Evolutionary conservation across 306 rosid species (phyloP), one percentile per base, ranked within the genome.

Genomic region (Quillaja saponaria): DNA sequence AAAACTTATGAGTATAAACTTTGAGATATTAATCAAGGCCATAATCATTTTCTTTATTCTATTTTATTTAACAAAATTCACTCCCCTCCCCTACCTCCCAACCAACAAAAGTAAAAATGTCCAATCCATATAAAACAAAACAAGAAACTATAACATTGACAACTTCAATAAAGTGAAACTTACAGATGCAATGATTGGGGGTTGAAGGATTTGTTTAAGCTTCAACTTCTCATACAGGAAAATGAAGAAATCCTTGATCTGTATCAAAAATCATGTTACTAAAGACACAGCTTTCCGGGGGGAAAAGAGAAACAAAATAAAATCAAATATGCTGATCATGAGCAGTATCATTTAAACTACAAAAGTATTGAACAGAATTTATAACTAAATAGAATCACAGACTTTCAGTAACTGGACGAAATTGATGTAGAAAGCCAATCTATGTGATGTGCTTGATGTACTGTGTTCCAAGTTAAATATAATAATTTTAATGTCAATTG

Each of bases 121-220:
- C 31, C 31, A 2, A 25, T 25, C 31, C 31, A 12, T 63, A 44
- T 47, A 38, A 35, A 58, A 53, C 47, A 39, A 6, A 21, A 34
- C 52, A 40, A 52, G 5, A n/a, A 61, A 68, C 48, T 10, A 54
- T 40, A 66, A 4, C 10, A 49, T 62, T 35, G 40, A 25, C 4
- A 37, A 18, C 56, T 56, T 52, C 34, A 13, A 44, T 12, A 47
- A 63, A 13, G 62, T 48, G 52, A 75, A 56, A 66, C 97, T 89
- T 80, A 94, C 99, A 6, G 99, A 94, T 78, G 99, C 97, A 61
- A 94, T 78, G 19, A 94, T 94, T 73, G 99, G 95, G 42, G 99
- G 99, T 55, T 94, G 97, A 64, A 87, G 80, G 71, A 94, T 79
- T 82, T 87, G 97, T 80, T 83, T 80, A 71, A 94, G 91, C 86